These are phyloP conservation scores for Trichoderma atrobrunneum DNA, from an alignment of 2,329 filamentous ascomycete genomes.

Conservation along the genomic window DNA sequence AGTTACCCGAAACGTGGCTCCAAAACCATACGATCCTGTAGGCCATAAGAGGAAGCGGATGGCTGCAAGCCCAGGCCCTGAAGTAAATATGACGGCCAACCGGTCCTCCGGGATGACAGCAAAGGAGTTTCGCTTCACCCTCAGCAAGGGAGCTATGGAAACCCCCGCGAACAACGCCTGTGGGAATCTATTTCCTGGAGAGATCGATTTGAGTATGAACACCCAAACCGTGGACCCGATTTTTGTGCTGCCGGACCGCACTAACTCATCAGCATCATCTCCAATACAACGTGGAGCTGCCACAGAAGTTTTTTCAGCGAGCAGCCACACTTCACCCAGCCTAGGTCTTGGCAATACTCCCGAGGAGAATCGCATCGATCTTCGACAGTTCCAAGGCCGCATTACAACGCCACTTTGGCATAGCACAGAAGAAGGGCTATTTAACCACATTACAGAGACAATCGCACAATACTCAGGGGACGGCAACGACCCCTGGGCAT, in stretches of 20 bases:
- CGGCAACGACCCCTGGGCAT: constrained; percentile 30
- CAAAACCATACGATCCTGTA: constrained; percentile 19
- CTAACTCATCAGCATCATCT: constrained; percentile 34
- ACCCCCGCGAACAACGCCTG: neutral
- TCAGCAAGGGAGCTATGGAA: neutral
- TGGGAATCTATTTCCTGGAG: neutral
- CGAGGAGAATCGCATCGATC: constrained; percentile 37
- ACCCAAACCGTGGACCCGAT: neutral
- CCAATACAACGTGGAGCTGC: constrained; percentile 26
- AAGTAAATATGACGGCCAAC: neutral
- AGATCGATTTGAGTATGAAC: neutral
- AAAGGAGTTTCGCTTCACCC: neutral
- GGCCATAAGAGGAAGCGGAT: constrained; percentile 35
- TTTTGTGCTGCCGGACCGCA: constrained; percentile 32
- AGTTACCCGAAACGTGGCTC: constrained; percentile 31
- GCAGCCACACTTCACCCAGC: constrained; percentile 33
- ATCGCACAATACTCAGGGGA: constrained; percentile 26
- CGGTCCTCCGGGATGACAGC: neutral
- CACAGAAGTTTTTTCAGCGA: constrained; percentile 27
- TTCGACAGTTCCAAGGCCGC: constrained; percentile 34
- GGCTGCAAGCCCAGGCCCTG: constrained; percentile 28
- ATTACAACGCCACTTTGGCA: constrained; percentile 33
- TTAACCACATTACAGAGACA: constrained; percentile 30
- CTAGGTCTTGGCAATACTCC: constrained; percentile 35
- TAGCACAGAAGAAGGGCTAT: constrained; percentile 31